Conservation (phyloP, 2,329 filamentous ascomycete species). For the Penicillium sclerotigenum region DNA sequence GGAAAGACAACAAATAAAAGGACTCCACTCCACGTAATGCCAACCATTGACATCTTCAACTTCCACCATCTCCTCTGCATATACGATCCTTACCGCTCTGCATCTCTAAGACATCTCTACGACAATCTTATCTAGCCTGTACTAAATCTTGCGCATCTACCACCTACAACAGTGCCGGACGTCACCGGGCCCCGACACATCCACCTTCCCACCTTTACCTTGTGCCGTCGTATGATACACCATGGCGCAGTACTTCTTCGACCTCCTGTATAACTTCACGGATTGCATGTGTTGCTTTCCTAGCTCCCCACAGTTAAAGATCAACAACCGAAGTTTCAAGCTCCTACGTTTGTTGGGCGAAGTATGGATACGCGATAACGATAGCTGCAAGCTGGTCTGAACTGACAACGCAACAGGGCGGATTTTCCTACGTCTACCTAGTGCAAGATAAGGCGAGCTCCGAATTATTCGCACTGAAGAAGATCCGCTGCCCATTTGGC, state of each 20-base stretch:
- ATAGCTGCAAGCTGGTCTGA: slow-evolving; percentile 5
- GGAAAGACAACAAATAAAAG: slow-evolving; percentile 20
- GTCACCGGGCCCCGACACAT: background rate
- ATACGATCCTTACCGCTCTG: slow-evolving; percentile 1
- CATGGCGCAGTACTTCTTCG: slow-evolving; percentile 83
- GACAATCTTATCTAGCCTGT: background rate
- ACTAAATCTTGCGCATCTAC: background rate
- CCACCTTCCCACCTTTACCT: no score
- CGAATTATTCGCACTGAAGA: slow-evolving; percentile 90
- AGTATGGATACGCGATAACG: slow-evolving; percentile 48
- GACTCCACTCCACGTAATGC: slow-evolving; percentile 21
- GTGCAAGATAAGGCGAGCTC: slow-evolving; percentile 85
- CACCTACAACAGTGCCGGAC: background rate
- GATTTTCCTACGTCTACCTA: slow-evolving; percentile 98
- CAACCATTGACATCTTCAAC: slow-evolving; percentile 5
- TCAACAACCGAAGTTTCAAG: slow-evolving; percentile 94
- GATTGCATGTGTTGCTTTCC: slow-evolving; percentile 98
- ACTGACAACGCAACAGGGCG: slow-evolving; percentile 58
- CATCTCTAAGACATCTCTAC: slow-evolving; percentile 1
- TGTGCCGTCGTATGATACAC: slow-evolving; percentile 3
- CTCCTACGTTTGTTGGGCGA: slow-evolving; percentile 90
- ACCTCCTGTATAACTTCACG: slow-evolving; percentile 85
- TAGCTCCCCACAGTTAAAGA: slow-evolving; percentile 86
- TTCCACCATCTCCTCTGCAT: slow-evolving; percentile 6
- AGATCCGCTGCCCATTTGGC: slow-evolving; percentile 97